Evolutionary conservation across 2,329 filamentous ascomycete species (phyloP).

Genomic region (Geosmithia flava): DNA sequence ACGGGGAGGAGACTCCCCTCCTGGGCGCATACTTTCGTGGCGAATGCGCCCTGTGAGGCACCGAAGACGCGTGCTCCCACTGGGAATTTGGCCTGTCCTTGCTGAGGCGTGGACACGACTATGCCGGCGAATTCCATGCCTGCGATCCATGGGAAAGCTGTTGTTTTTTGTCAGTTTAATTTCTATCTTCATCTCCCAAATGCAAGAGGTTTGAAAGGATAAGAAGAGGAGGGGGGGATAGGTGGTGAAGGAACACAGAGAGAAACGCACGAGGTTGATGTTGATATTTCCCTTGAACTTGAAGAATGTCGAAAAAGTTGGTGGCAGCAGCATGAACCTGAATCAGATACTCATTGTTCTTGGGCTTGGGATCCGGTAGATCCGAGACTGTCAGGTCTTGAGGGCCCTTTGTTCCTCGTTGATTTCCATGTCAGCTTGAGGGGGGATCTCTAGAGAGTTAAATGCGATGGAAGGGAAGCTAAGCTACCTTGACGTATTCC

Average conservation of each 20-base stretch:
- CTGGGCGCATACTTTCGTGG: conserved; percentile 55
- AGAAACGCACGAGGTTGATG: conserved; percentile 54
- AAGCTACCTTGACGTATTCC: conserved; percentile 57
- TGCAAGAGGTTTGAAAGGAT: too few species aligned
- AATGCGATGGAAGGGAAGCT: too few species aligned
- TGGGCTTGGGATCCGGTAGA: conserved; percentile 63
- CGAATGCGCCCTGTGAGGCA: conserved; percentile 74
- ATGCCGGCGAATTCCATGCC: conserved; percentile 80
- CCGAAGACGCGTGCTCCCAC: conserved; percentile 80
- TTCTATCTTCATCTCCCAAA: too few species aligned
- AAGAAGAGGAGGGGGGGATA: too few species aligned
- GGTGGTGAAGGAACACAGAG: not conserved
- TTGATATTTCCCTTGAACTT: conserved; percentile 93
- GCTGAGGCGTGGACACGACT: conserved; percentile 51
- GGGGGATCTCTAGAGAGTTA: too few species aligned
- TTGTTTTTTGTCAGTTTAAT: not conserved
- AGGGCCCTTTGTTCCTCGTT: conserved; percentile 52
- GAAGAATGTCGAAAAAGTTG: conserved; percentile 96
- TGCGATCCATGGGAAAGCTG: conserved; percentile 72
- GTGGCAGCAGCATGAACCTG: conserved; percentile 76
- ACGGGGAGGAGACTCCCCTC: conserved; percentile 62
- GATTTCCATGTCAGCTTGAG: not conserved
- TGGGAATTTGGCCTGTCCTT: conserved; percentile 48
- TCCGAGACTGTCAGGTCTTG: conserved; percentile 64
- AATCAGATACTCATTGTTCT: conserved; percentile 69